phyloP scores from a whole-genome alignment of 2,329 filamentous ascomycete species.

The Thelonectria olida region DNA sequence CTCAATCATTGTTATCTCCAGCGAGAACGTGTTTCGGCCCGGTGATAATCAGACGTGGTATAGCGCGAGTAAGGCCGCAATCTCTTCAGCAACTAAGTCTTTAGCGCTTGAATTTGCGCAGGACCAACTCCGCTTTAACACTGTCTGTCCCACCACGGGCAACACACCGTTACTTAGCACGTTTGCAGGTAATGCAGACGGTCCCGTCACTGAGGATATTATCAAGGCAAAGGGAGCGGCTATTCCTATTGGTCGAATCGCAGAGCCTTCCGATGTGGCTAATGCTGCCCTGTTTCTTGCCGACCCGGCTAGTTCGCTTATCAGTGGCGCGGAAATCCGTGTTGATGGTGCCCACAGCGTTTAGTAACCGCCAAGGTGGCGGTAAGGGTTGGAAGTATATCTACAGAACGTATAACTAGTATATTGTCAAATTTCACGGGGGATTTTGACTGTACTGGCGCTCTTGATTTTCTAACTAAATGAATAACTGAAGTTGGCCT shows the following conservation, averaged over 20 bases:
- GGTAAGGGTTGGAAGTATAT: no score
- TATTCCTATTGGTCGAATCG: constrained; percentile 31
- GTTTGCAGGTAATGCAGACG: constrained; percentile 28
- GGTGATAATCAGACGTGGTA: constrained; percentile 23
- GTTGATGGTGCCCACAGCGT: constrained; percentile 31
- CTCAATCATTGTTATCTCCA: constrained; percentile 25
- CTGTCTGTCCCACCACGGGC: constrained; percentile 21
- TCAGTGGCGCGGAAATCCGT: constrained; percentile 28
- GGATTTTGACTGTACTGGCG: no score
- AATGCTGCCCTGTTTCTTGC: constrained; percentile 32
- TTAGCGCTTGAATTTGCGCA: constrained; percentile 24
- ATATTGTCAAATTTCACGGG: no score
- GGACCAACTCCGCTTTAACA: constrained; percentile 26
- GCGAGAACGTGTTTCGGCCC: constrained; percentile 23
- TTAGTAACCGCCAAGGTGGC: no score
- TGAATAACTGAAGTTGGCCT: no score
- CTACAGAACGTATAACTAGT: no score
- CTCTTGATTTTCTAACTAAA: no score
- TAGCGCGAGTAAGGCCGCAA: constrained; percentile 22
- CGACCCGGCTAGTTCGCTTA: constrained; percentile 30
- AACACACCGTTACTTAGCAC: constrained; percentile 22
- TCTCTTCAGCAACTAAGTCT: constrained; percentile 24
- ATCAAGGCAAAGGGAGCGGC: constrained; percentile 30
- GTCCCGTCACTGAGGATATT: constrained; percentile 26
- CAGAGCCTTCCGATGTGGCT: constrained; percentile 31